Conservation (phyloP, 495 filamentous ascomycete species). For the Usnea hakonensis region DNA sequence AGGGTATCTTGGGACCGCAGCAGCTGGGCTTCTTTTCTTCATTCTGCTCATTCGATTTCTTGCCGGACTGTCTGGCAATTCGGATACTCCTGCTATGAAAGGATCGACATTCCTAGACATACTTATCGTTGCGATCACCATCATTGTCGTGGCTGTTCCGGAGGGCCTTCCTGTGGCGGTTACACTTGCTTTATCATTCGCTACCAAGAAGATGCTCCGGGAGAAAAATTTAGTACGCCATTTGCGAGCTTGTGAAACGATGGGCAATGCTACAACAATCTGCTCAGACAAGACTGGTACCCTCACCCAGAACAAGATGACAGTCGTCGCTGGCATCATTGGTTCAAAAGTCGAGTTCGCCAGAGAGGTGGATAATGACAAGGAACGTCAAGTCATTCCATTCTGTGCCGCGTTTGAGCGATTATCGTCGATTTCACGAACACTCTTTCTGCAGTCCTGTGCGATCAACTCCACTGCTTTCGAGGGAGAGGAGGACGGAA, state of each 20-base stretch:
- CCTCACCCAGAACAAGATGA: slow-evolving; percentile 66
- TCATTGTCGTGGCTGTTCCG: slow-evolving; percentile 65
- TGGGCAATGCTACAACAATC: slow-evolving; percentile 64
- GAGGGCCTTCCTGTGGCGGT: slow-evolving; percentile 62
- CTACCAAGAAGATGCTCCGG: slow-evolving; percentile 61
- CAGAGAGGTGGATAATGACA: slow-evolving; percentile 31
- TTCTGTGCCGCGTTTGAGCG: slow-evolving; percentile 33
- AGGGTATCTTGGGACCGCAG: slow-evolving; percentile 45
- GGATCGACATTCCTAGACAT: slow-evolving; percentile 59
- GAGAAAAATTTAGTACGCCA: slow-evolving; percentile 63
- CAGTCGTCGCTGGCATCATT: slow-evolving; percentile 55
- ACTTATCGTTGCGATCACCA: slow-evolving; percentile 61
- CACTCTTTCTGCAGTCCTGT: slow-evolving; percentile 52
- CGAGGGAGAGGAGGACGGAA: slow-evolving; percentile 52
- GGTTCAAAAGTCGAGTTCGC: slow-evolving; percentile 47
- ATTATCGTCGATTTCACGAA: slow-evolving; percentile 36
- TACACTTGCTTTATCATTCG: slow-evolving; percentile 61
- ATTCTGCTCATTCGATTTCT: slow-evolving; percentile 55
- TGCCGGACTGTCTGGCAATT: slow-evolving; percentile 43
- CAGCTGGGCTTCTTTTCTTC: slow-evolving; percentile 56
- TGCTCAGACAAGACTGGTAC: slow-evolving; percentile 68
- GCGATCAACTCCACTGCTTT: slow-evolving; percentile 62
- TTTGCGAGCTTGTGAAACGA: slow-evolving; percentile 60
- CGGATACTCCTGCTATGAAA: slow-evolving; percentile 44
- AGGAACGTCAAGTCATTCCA: slow-evolving; percentile 20